Percentiles rank a stretch among this genome's conserved stretches.
phyloP scores from a whole-genome alignment of 1,139 yeast genomes.

The Geotrichum carabidarum region DNA sequence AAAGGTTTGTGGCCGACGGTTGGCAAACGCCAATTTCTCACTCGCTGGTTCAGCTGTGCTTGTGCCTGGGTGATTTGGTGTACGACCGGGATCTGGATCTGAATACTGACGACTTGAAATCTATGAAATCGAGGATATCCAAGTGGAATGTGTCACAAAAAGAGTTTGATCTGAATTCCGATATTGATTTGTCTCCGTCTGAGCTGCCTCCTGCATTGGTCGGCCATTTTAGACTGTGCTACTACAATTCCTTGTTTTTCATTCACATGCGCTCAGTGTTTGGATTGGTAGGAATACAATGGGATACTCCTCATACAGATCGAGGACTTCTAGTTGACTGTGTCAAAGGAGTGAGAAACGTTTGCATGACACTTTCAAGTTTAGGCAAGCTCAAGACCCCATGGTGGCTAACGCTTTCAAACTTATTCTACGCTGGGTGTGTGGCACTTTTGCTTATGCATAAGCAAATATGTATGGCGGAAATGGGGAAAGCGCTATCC shows the following conservation, averaged over 20 bases:
- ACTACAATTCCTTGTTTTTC: constrained; percentile 16
- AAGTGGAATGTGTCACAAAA: constrained; percentile 25
- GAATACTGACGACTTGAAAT: constrained; percentile 18
- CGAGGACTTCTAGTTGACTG: constrained; percentile 20
- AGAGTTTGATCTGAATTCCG: constrained; percentile 17
- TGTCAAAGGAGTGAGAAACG: constrained; percentile 28
- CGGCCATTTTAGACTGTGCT: constrained; percentile 20
- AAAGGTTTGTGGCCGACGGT: constrained; percentile 43
- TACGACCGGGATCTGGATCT: constrained; percentile 25
- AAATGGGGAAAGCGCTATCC: constrained; percentile 27
- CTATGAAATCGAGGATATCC: constrained; percentile 15
- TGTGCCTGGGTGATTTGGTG: constrained; percentile 23
- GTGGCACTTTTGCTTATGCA: constrained; percentile 46
- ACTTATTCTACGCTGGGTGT: constrained; percentile 48
- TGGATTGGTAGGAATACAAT: constrained; percentile 14
- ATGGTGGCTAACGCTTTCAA: constrained; percentile 51
- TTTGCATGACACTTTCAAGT: constrained; percentile 37
- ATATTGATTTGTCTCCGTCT: constrained; percentile 21
- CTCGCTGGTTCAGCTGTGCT: constrained; percentile 33
- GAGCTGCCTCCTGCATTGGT: constrained; percentile 22
- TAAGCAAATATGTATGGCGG: constrained; percentile 34
- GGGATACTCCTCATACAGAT: constrained; percentile 13
- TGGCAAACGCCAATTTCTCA: constrained; percentile 52
- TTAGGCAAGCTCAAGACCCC: constrained; percentile 38
- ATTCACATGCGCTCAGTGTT: constrained; percentile 20